Conservation (phyloP, 2,329 filamentous ascomycete species). For the Alternaria ventricosa region DNA sequence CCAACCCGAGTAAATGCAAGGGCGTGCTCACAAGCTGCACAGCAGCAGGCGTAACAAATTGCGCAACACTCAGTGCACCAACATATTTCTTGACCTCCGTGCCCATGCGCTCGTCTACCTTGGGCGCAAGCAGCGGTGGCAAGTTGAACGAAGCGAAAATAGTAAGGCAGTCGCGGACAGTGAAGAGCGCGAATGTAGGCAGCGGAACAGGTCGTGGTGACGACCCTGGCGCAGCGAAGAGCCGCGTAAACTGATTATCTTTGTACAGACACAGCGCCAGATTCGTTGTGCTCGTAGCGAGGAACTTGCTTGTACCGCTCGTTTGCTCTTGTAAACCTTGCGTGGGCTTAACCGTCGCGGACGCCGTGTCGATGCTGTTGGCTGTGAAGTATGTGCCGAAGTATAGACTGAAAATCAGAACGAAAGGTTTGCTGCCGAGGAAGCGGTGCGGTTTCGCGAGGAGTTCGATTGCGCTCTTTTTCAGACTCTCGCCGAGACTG, state of each 20-base stretch:
- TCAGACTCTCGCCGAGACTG: slow-evolving; percentile 66
- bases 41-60: slow-evolving; percentile 79
- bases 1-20: slow-evolving; percentile 82
- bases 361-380: slow-evolving; percentile 82
- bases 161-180: slow-evolving; percentile 81
- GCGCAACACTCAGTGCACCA: slow-evolving; percentile 62
- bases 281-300: slow-evolving; percentile 80
- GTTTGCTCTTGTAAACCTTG: slow-evolving; percentile 74
- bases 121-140: slow-evolving; percentile 77
- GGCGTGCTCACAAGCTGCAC: slow-evolving; percentile 84
- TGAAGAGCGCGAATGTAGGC: slow-evolving; percentile 79
- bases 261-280: slow-evolving; percentile 88
- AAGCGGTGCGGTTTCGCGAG: slow-evolving; percentile 66
- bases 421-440: slow-evolving; percentile 70
- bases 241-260: slow-evolving; percentile 80
- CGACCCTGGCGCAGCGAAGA: slow-evolving; percentile 70
- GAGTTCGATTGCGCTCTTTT: slow-evolving; percentile 63
- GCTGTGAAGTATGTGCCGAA: slow-evolving; percentile 88
- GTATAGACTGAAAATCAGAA: slow-evolving; percentile 74
- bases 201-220: slow-evolving; percentile 63
- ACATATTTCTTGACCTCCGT: slow-evolving; percentile 62
- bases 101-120: slow-evolving; percentile 55
- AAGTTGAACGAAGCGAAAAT: slow-evolving; percentile 94
- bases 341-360: slow-evolving; percentile 65
- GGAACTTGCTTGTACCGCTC: slow-evolving; percentile 79